A percentile compares a stretch with the other conserved stretches of the same genome.
These are phyloP conservation scores for Aspergillus brasiliensis DNA, from an alignment of 2,329 filamentous ascomycete genomes.

Conservation along the genomic window DNA sequence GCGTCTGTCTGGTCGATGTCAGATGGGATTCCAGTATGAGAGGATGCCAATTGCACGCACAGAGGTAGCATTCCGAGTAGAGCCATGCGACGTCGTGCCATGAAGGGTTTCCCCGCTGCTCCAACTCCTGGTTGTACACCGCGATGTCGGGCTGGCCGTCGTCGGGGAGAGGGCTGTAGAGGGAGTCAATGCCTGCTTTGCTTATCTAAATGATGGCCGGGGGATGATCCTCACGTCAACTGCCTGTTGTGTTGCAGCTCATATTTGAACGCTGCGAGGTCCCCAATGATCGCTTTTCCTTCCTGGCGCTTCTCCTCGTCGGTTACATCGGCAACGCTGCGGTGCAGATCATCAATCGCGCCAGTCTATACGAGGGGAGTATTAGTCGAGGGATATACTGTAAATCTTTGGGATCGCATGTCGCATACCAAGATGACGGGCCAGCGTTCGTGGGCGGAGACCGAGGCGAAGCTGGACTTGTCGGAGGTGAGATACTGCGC, in stretches of 20 bases:
- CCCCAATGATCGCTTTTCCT: slow-evolving; percentile 81
- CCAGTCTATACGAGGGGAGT: slow-evolving; percentile 64
- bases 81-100: slow-evolving; percentile 92
- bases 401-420: background rate
- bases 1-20: slow-evolving; percentile 59
- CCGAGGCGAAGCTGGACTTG: slow-evolving; percentile 80
- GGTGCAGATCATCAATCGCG: slow-evolving; percentile 92
- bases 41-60: slow-evolving; percentile 27
- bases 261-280: slow-evolving; percentile 84
- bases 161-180: slow-evolving; percentile 68
- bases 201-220: background rate
- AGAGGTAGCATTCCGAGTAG: slow-evolving; percentile 92
- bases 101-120: slow-evolving; percentile 68
- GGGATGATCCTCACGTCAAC: slow-evolving; percentile 61
- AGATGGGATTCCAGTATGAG: slow-evolving; percentile 16
- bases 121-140: slow-evolving; percentile 83
- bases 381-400: background rate
- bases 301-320: slow-evolving; percentile 66
- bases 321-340: slow-evolving; percentile 53
- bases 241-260: slow-evolving; percentile 87
- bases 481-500: slow-evolving; percentile 79
- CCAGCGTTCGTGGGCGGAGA: slow-evolving; percentile 86
- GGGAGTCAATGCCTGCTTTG: background rate
- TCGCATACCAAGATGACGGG: slow-evolving; percentile 79
- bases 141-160: slow-evolving; percentile 76